phyloP scores from a whole-genome alignment of 805 yeast genomes.

The Pichia paraexigua region DNA sequence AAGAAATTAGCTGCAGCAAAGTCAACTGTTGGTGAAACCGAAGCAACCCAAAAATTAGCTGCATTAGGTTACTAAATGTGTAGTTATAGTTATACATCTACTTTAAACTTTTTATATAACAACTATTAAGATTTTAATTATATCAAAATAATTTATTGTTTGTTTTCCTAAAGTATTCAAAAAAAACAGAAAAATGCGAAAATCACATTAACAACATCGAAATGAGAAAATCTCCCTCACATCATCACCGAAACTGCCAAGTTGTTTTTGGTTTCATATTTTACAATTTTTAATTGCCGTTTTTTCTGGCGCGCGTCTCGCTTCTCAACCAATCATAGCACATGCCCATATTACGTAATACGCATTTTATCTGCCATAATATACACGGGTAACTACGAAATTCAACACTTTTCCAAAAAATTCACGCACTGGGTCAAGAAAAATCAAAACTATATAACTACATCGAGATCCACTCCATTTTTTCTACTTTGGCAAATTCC shows the following conservation, averaged over 20 bases:
- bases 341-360: not conserved
- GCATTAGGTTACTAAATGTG: slow-evolving; percentile 86
- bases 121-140: not conserved
- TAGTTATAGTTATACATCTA: not conserved
- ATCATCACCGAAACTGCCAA: not conserved
- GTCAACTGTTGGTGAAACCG: slow-evolving; percentile 82
- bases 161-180: no score
- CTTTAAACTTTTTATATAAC: not conserved
- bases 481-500: not conserved
- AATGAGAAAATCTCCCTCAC: no score
- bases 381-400: not conserved
- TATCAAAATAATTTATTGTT: not conserved
- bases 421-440: not conserved
- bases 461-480: not conserved
- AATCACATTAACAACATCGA: no score
- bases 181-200: no score
- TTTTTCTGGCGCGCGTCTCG: no score
- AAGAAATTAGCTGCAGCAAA: slow-evolving; percentile 86
- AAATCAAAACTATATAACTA: not conserved
- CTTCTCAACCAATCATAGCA: not conserved
- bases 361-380: not conserved
- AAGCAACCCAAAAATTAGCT: slow-evolving; percentile 89
- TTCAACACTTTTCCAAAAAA: not conserved
- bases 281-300: not conserved
- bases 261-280: not conserved